Evolutionary conservation across 495 filamentous ascomycete species (phyloP), one percentile per base, ranked within the genome.

Genomic region (Daldinia vernicosa): DNA sequence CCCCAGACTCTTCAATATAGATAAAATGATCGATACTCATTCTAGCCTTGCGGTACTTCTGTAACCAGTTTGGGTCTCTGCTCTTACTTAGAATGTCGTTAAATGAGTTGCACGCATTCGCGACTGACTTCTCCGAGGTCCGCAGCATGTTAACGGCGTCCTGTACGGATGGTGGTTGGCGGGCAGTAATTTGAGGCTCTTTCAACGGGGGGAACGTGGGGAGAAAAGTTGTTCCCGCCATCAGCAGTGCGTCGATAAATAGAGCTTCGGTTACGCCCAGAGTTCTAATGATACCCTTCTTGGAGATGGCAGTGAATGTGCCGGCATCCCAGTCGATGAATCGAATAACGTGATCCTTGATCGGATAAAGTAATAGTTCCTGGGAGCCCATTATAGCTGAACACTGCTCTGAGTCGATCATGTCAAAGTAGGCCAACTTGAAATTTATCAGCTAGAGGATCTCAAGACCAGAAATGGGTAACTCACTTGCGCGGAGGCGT

Each of bases 1-100:
- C 85, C 17, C 94, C 95, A 55, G 90, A 88, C 24, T 86, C 84
- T 33, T 90, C 89, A 60, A 98, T 88, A 66, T 93, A 84, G 19
- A 93, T 88, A 75, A 95, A 93, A 77, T 98, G 94, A 77, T 93
- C 91, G 66, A 98, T 88, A 11, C 89, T 87, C 84, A 95, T 90
- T 39, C 90, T 89, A 5, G 92, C 92, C 73, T 90, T 92, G 74
- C 90, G 90, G 77, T 93, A 99, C 66, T 89, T 91, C 74, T 93
- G 92, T 22, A 91, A 79, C 84, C 97, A 99, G 39, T 89, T 86
- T 8, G 88, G 79, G n/a, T 91, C 87, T 66, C 89, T 87, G 43
- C 85, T 80, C 69, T 89, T 85, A 17, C 35, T 50, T 24, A 92
- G 83, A 56, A 93, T 89, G 37, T 94, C 89, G 75, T 89, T 86